Conservation (phyloP, 495 filamentous ascomycete genomes). For the Lentithecium fluviatile region DNA sequence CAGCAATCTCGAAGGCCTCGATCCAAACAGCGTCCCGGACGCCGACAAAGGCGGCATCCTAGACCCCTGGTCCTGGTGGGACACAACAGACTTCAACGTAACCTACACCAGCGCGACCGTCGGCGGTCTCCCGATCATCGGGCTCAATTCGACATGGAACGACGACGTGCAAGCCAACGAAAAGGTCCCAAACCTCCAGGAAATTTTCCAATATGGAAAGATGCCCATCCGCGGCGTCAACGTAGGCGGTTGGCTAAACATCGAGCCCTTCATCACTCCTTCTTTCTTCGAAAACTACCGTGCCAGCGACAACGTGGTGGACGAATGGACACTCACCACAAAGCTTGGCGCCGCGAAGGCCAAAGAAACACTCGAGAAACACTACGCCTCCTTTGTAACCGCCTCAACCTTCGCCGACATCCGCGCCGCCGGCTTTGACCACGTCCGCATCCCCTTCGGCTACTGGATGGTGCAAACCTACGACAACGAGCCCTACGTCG, state of each 20-base stretch:
- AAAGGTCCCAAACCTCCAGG: constrained; percentile 73
- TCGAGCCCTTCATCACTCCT: constrained; percentile 95
- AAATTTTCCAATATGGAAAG: constrained; percentile 71
- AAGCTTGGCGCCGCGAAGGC: constrained; percentile 64
- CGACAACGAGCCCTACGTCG: constrained; percentile 82
- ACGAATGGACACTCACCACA: constrained; percentile 79
- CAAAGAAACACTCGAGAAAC: constrained; percentile 70
- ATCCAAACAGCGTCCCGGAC: constrained; percentile 61
- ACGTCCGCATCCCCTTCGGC: constrained; percentile 89
- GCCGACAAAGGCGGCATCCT: constrained; percentile 71
- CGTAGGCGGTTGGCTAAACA: constrained; percentile 87
- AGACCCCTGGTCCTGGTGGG: constrained; percentile 91
- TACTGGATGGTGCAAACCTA: constrained; percentile 95
- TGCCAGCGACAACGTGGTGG: constrained; percentile 63
- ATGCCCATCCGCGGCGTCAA: constrained; percentile 87
- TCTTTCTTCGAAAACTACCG: constrained; percentile 77
- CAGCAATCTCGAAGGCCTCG: constrained; percentile 58
- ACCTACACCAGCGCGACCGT: constrained; percentile 87
- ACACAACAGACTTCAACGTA: constrained; percentile 88
- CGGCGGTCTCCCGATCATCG: constrained; percentile 86
- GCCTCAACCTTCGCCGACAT: constrained; percentile 84
- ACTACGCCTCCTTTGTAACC: constrained; percentile 85
- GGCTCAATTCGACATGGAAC: constrained; percentile 81
- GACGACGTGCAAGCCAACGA: constrained; percentile 75
- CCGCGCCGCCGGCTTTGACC: constrained; percentile 83